Evolutionary conservation across 371 early-diverging fungal species (phyloP).

Genomic region (Haplosporangium sp.): DNA sequence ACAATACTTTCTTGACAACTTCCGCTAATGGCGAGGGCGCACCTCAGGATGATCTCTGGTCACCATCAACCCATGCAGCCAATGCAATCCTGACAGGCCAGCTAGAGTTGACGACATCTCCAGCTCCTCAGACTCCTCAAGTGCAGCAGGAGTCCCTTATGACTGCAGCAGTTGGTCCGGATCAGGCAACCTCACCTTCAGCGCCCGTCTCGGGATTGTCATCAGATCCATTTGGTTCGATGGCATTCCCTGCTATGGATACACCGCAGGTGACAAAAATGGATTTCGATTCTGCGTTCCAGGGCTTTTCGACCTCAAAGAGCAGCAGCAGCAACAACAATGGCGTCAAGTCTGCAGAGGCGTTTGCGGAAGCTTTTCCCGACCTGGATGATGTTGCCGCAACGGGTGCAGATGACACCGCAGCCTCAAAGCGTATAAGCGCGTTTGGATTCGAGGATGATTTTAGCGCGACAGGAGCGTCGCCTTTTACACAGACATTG

Average conservation of each 20-base stretch:
- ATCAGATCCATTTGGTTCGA: constrained; percentile 37
- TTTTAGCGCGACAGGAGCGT: constrained; percentile 24
- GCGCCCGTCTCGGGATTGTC: no score
- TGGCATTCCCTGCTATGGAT: constrained; percentile 52
- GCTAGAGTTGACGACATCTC: constrained; percentile 28
- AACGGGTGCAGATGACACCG: constrained; percentile 7
- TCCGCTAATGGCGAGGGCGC: constrained; percentile 1
- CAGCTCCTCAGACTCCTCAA: constrained; percentile 22
- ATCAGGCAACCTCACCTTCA: constrained; percentile 24
- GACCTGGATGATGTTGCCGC: constrained; percentile 44
- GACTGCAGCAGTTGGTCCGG: constrained; percentile 11
- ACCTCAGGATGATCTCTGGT: constrained; percentile 35
- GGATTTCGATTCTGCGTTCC: constrained; percentile 52
- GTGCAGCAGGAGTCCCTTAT: neutral
- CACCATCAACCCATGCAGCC: constrained; percentile 43
- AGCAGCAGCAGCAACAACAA: constrained; percentile 7
- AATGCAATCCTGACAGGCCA: constrained; percentile 7
- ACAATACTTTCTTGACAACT: constrained; percentile 9
- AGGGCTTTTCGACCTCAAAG: constrained; percentile 23
- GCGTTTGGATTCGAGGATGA: constrained; percentile 55
- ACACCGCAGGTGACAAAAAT: constrained; percentile 49
- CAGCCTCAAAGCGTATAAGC: constrained; percentile 41
- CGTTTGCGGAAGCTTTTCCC: constrained; percentile 50
- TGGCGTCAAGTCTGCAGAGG: constrained; percentile 38
- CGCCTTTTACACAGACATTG: constrained; percentile 17